phyloP scores from a whole-genome alignment of 2,329 filamentous ascomycete species.

The Emergomyces africanus region DNA sequence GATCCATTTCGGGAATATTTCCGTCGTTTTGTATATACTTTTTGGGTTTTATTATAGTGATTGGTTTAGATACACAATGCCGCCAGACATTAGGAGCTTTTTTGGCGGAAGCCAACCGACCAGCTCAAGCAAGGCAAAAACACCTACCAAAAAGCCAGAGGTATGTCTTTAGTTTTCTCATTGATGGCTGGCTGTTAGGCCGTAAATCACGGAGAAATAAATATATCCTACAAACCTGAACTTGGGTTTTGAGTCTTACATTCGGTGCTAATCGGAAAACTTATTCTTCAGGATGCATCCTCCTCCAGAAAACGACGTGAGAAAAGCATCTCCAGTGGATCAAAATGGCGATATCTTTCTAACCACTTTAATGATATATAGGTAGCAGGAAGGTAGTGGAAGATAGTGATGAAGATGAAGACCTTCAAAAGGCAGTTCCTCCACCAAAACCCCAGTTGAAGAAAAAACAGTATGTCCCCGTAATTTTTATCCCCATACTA shows the following conservation, averaged over 20 bases:
- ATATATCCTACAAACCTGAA: constrained; percentile 1
- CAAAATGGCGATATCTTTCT: neutral
- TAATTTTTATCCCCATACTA: neutral
- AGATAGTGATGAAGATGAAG: constrained; percentile 64
- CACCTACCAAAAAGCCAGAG: constrained; percentile 30
- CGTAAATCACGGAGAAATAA: neutral
- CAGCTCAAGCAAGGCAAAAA: constrained; percentile 32
- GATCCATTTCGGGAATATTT: neutral
- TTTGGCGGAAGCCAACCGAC: constrained; percentile 53
- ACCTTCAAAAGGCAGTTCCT: constrained; percentile 34
- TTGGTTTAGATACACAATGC: constrained; percentile 42
- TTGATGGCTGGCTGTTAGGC: neutral
- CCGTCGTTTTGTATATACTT: neutral
- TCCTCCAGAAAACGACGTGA: constrained; percentile 25
- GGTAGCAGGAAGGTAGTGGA: constrained; percentile 57
- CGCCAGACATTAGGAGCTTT: constrained; percentile 77
- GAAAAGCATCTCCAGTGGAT: constrained; percentile 4
- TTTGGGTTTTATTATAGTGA: neutral
- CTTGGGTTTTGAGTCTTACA: neutral
- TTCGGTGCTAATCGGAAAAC: neutral
- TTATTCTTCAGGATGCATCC: constrained; percentile 15
- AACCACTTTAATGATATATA: constrained; percentile 11
- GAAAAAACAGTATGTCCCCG: constrained; percentile 36
- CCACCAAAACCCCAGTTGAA: constrained; percentile 27
- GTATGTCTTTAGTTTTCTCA: constrained; percentile 17